phyloP scores from a whole-genome alignment of 441 rosid species.

The Jatropha multifida region DNA sequence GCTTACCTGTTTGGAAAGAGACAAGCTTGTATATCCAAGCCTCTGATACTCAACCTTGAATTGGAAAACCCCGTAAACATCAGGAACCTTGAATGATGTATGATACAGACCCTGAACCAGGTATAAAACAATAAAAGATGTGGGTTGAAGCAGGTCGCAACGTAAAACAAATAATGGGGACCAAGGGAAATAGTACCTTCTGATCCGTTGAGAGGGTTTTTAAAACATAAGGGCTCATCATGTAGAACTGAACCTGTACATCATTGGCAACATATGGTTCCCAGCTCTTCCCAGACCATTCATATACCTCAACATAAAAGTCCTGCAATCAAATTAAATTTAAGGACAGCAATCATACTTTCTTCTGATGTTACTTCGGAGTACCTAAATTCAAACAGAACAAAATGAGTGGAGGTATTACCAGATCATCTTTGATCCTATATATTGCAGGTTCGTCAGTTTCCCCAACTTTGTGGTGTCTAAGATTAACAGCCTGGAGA shows the following conservation, averaged over 20 bases:
- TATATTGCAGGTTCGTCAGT: slow-evolving; percentile 60
- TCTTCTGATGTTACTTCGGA: neutral
- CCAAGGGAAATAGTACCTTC: slow-evolving; percentile 38
- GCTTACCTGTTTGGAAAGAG: slow-evolving; percentile 69
- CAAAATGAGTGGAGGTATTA: slow-evolving; percentile 27
- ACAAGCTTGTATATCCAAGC: slow-evolving; percentile 66
- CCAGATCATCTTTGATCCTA: slow-evolving; percentile 71
- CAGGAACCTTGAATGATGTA: slow-evolving; percentile 69
- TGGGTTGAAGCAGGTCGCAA: neutral
- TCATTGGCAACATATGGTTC: slow-evolving; percentile 84
- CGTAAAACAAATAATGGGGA: neutral
- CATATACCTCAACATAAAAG: slow-evolving; percentile 64
- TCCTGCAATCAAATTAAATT: slow-evolving; percentile 36
- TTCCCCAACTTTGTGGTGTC: slow-evolving; percentile 59
- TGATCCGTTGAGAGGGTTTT: slow-evolving; percentile 67
- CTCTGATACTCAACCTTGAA: slow-evolving; percentile 69
- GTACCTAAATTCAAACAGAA: neutral
- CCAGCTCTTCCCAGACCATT: slow-evolving; percentile 88
- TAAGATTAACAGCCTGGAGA: slow-evolving; percentile 54
- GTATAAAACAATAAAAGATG: slow-evolving; percentile 19
- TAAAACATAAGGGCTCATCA: slow-evolving; percentile 92
- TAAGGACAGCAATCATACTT: neutral
- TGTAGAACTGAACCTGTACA: slow-evolving; percentile 84
- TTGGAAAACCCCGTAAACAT: slow-evolving; percentile 80
- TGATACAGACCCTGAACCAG: slow-evolving; percentile 58